Conservation (phyloP, 495 filamentous ascomycete species). For the Hypoxylon lienhwacheense region DNA sequence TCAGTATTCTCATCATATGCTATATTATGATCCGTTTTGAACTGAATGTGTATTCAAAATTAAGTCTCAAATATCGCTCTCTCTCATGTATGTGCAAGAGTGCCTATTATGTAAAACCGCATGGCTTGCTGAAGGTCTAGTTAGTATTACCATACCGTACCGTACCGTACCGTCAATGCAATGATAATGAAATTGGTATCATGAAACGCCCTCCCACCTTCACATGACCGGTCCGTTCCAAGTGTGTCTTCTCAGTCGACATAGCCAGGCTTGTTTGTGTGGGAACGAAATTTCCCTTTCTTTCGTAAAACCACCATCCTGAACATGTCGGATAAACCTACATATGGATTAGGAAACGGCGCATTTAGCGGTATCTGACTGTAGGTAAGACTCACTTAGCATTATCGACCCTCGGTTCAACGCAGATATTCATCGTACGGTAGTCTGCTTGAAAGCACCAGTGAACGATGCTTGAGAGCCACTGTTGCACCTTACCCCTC, state of each 20-base stretch:
- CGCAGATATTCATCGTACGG: constrained; percentile 75
- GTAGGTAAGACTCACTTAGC: constrained; percentile 62
- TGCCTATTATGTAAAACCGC: constrained; percentile 5
- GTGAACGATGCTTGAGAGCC: constrained; percentile 85
- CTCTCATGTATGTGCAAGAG: constrained; percentile 14
- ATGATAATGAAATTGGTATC: constrained; percentile 8
- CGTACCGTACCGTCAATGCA: too few species aligned
- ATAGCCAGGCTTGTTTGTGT: constrained; percentile 88
- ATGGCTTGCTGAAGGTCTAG: constrained; percentile 7
- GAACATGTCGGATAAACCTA: constrained; percentile 78
- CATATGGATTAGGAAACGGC: constrained; percentile 11
- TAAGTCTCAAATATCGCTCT: constrained; percentile 13
- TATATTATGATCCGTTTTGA: background rate
- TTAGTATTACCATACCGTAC: constrained; percentile 9
- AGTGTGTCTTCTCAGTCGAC: constrained; percentile 76
- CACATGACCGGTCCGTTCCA: constrained; percentile 81
- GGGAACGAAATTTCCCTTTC: constrained; percentile 86
- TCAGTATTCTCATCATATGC: background rate
- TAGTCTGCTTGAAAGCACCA: constrained; percentile 78
- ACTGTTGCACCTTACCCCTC: constrained; percentile 72
- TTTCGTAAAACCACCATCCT: constrained; percentile 79
- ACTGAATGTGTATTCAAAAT: background rate
- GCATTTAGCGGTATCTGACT: background rate
- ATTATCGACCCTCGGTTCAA: constrained; percentile 95
- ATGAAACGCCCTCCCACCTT: constrained; percentile 23